Base-by-base conservation (phyloP, 257 asterid species). In the Ajuga chamaepitys region DNA sequence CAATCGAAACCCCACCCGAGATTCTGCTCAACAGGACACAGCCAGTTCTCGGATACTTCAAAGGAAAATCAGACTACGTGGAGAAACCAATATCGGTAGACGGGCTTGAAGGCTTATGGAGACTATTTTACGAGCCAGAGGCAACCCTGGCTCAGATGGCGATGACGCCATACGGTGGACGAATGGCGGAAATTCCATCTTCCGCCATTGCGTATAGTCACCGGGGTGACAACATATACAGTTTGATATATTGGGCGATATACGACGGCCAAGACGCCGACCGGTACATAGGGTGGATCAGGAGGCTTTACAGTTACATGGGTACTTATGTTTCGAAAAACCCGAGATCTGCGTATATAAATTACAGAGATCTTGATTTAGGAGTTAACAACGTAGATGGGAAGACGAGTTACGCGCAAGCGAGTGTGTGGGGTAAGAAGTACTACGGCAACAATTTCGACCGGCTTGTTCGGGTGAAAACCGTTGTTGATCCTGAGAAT, bases 131-230 rank as follows among this genome's bases (percentile, higher is more conserved):
- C 3, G 68, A 58, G 30, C 28, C 47, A 0, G 74, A 32, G 4
- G 58, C 25, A 2, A 4, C 0, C 1, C 0, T 9, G 4, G 62
- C 34, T 0, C 0, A 12, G 4, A 2, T 55, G 11, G 0, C 13
- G 8, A 0, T 56, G 9, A 5, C 7, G 2, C 47, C 72, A 1
- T 44, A 55, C 4, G 56, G 72, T 1, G 72, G 72, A 41, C 54
- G 22, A 54, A 66, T 54, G 56, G 56, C 32, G 0, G 72, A 66
- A 2, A 28, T 66, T 16, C 11, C 72, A 0, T 21, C 17, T 50
- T 77, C 80, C 2, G 79, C 72, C 62, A 64, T 58, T 25, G 81
- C 83, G 0, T 81, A 59, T 52, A 75, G 79, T 2, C 86, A 81
- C 16, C 42, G 86, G n/a, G 40, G 70, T 0, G 81, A 80, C 0